Evolutionary conservation across 371 early-diverging fungal species (phyloP).

Genomic region (Mucor mucedo): DNA sequence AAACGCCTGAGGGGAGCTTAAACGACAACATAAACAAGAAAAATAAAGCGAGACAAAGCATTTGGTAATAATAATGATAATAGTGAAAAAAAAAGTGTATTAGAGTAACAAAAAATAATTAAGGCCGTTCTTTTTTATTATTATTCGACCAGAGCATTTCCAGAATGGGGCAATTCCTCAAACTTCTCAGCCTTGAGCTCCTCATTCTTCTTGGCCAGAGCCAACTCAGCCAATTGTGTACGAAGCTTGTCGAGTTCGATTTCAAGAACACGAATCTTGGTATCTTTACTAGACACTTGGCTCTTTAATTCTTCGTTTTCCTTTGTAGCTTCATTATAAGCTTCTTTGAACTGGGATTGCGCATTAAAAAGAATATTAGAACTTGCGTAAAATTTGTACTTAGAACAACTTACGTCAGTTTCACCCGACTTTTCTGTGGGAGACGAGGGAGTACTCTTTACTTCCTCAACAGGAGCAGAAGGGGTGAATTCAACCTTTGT

Average conservation of each 20-base stretch:
- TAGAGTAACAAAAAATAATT: too few relatives aligned
- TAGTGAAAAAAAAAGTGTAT: too few relatives aligned
- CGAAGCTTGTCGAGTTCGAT: constrained; percentile 66
- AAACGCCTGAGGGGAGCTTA: too few relatives aligned
- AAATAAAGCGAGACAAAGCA: too few relatives aligned
- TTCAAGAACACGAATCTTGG: constrained; percentile 83
- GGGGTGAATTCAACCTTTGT: constrained; percentile 79
- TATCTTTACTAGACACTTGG: constrained; percentile 73
- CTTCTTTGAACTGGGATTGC: constrained; percentile 55
- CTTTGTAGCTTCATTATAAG: constrained; percentile 73
- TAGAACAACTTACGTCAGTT: constrained; percentile 58
- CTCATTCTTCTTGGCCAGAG: constrained; percentile 30
- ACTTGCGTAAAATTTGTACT: too few relatives aligned
- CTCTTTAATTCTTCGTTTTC: constrained; percentile 88
- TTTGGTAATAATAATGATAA: neutral
- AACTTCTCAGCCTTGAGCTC: constrained; percentile 16
- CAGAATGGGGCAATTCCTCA: constrained; percentile 27
- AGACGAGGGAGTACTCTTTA: constrained; percentile 19
- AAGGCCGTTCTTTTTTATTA: neutral
- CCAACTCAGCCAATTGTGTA: constrained; percentile 40
- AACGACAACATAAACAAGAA: too few relatives aligned
- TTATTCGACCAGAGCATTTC: constrained; percentile 24
- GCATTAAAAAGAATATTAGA: too few relatives aligned
- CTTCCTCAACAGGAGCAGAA: constrained; percentile 62
- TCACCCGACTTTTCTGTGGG: constrained; percentile 40